Evolutionary conservation across 371 early-diverging fungal species (phyloP), one percentile per base, ranked within the genome.

Genomic region (Rhizomucor pusillus): DNA sequence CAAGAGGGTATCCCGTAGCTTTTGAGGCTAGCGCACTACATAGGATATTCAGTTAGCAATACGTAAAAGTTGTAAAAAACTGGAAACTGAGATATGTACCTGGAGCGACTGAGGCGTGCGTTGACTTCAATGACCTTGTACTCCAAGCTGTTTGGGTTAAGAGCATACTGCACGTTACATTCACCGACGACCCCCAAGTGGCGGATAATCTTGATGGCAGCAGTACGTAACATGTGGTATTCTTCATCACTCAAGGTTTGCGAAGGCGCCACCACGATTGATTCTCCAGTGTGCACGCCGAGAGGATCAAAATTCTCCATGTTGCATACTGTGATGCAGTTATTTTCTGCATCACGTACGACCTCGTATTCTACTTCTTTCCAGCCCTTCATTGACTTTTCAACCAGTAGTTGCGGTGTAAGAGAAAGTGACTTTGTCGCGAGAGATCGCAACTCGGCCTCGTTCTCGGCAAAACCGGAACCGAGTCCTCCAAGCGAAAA

Each of bases 301-400:
- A 92, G 85, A 19, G 97, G 97, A 67, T 97, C 97, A 82, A 97
- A 95, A 88, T 97, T 97, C 72, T 97, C 95, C 95, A 95, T 97
- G 84, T 97, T 97, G 77, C 97, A 97, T 45, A 97, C 93, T 20
- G 97, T 94, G 59, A 97, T 92, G 74, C 97, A 97, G 81, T 97
- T 97, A 77, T 97, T 85, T 47, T 84, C 80, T 48, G 88, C 81
- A 75, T 97, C 97, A 66, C 97, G 90, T 35, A 97, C 94, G 16
- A 97, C 95, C 72, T 97, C 97, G 67, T 97, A 97, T 71, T 97
- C 97, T 51, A 97, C 83, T 71, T 96, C 97, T 72, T 97, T 95
- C 95, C 97, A 97, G 16, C 97, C 97, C 73, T 92, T 92, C 94
- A 97, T 94, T 14, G 89, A 88, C 59, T 84, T 76, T 62, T 97